Evolutionary conservation across 352 stramenopile genomes (phyloP).

Genomic region (Pythium myriotylum): DNA sequence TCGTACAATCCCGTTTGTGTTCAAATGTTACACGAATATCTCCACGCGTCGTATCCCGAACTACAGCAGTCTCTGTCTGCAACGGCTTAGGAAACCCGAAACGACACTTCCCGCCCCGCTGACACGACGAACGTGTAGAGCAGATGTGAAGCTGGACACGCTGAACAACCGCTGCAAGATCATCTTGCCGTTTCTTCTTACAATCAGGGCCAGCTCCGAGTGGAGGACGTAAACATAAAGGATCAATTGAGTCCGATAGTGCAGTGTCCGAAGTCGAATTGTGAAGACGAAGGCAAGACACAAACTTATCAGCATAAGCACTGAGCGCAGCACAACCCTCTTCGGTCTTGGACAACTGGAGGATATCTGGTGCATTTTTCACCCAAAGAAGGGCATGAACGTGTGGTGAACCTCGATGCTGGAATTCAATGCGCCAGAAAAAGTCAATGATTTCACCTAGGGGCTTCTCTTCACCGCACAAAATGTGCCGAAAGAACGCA

Average conservation of each 20-base stretch:
- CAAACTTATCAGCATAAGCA: neutral
- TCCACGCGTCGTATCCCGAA: neutral
- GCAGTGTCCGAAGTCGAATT: neutral
- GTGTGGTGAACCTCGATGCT: conserved; percentile 26
- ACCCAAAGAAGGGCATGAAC: conserved; percentile 18
- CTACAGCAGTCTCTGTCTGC: neutral
- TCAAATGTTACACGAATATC: neutral
- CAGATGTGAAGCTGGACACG: conserved; percentile 16
- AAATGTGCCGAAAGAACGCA: conserved; percentile 20
- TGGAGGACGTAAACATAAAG: conserved; percentile 9
- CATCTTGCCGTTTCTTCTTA: neutral
- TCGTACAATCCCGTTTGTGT: conserved; percentile 1
- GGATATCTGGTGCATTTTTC: neutral
- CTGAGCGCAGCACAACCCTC: neutral
- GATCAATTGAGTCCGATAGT: neutral
- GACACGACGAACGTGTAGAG: conserved; percentile 10
- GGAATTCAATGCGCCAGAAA: conserved; percentile 36
- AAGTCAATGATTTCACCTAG: conserved; percentile 27
- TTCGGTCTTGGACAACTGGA: neutral
- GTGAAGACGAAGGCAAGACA: neutral
- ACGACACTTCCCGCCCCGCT: conserved; percentile 5
- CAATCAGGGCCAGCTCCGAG: neutral
- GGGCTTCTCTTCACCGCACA: conserved; percentile 11
- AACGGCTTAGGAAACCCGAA: conserved; percentile 8
- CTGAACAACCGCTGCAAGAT: neutral